These are phyloP conservation scores for Teratosphaeria gauchensis DNA, from an alignment of 2,329 filamentous ascomycete genomes.

Conservation along the genomic window DNA sequence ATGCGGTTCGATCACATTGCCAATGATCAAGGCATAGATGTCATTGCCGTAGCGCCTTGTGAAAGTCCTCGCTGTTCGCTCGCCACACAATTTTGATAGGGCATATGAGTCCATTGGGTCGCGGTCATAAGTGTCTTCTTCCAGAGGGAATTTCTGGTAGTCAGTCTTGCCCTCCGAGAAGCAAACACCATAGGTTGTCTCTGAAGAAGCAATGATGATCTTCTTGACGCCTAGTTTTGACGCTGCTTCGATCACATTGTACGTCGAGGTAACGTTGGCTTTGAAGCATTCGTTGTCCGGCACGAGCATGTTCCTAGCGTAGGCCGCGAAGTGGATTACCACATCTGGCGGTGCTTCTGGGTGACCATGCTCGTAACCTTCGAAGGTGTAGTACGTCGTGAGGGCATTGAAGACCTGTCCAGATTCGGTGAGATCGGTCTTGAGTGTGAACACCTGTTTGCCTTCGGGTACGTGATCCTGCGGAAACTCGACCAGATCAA, in stretches of 20 bases:
- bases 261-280: conserved; percentile 46
- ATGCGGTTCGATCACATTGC: conserved; percentile 52
- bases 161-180: conserved; percentile 50
- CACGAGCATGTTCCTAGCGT: conserved; percentile 51
- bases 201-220: conserved; percentile 50
- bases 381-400: conserved; percentile 47
- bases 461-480: conserved; percentile 18
- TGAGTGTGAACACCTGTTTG: conserved; percentile 41
- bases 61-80: conserved; percentile 48
- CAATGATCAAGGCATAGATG: conserved; percentile 53
- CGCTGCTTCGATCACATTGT: conserved; percentile 55
- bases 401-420: conserved; percentile 49
- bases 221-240: conserved; percentile 53
- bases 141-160: conserved; percentile 49
- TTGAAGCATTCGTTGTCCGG: conserved; percentile 52
- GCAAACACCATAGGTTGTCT: conserved; percentile 53
- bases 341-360: conserved; percentile 44
- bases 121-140: conserved; percentile 46
- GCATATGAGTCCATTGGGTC: conserved; percentile 55
- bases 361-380: conserved; percentile 37
- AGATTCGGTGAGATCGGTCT: conserved; percentile 45
- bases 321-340: conserved; percentile 53
- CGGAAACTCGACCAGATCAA: conserved; percentile 42
- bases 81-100: conserved; percentile 50
- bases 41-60: conserved; percentile 47